These are phyloP conservation scores for Alternaria tenuissima DNA, from an alignment of 2,329 filamentous ascomycete genomes.

Conservation along the genomic window DNA sequence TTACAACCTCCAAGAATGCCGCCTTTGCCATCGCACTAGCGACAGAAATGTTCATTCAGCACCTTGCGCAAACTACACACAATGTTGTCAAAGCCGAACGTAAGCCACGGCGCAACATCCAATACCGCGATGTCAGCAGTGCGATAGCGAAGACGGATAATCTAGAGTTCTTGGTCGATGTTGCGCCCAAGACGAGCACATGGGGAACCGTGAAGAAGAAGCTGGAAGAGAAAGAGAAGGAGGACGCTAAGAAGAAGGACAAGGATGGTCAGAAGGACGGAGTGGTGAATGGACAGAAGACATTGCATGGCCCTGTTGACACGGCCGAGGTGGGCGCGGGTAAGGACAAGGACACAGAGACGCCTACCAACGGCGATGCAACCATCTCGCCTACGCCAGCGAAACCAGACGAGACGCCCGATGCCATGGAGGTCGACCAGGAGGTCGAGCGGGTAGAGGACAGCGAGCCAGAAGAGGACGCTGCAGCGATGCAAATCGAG, in stretches of 20 bases:
- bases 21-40: slow-evolving; percentile 93
- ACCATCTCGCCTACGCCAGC: not conserved
- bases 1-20: slow-evolving; percentile 86
- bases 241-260: slow-evolving; percentile 15
- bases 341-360: not conserved
- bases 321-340: slow-evolving; percentile 4
- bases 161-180: slow-evolving; percentile 91
- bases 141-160: slow-evolving; percentile 90
- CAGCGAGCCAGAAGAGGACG: slow-evolving; percentile 40
- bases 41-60: slow-evolving; percentile 95
- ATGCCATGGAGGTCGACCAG: slow-evolving; percentile 22
- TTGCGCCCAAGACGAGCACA: slow-evolving; percentile 85
- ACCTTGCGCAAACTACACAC: slow-evolving; percentile 84
- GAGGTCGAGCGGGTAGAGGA: slow-evolving; percentile 24
- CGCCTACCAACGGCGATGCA: not conserved
- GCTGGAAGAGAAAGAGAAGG: slow-evolving; percentile 52
- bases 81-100: slow-evolving; percentile 89
- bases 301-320: slow-evolving; percentile 2
- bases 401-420: slow-evolving; percentile 9
- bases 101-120: slow-evolving; percentile 91
- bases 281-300: slow-evolving; percentile 2
- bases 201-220: slow-evolving; percentile 79
- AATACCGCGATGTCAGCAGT: slow-evolving; percentile 92
- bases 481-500: slow-evolving; percentile 50
- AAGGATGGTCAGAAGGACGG: slow-evolving; percentile 10